phyloP scores from a whole-genome alignment of 2,329 filamentous ascomycete species.

The Sordariomycetes sp. region DNA sequence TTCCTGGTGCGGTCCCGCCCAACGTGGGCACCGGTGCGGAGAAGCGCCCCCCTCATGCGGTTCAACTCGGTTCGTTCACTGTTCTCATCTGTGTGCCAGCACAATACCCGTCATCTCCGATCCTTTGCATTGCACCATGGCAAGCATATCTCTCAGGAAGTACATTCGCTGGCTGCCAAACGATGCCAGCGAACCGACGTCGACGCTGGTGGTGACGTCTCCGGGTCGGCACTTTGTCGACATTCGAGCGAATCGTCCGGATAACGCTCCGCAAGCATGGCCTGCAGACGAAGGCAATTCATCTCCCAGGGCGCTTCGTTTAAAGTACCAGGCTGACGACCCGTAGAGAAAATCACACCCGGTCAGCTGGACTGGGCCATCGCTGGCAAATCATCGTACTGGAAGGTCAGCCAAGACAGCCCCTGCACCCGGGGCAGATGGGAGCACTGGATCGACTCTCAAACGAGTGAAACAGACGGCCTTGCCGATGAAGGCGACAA shows the following conservation, averaged over 20 bases:
- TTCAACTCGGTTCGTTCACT: too few species aligned
- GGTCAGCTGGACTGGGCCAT: conserved; percentile 56
- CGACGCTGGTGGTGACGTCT: conserved; percentile 56
- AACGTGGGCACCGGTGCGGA: too few species aligned
- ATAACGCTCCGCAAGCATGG: conserved; percentile 8
- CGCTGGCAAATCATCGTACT: conserved; percentile 41
- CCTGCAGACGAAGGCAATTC: conserved; percentile 2
- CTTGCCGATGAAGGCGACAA: conserved; percentile 49
- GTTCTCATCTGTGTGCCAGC: too few species aligned
- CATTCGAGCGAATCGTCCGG: conserved; percentile 39
- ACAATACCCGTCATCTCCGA: too few species aligned
- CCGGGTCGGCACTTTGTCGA: conserved; percentile 49
- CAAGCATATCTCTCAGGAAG: conserved; percentile 46
- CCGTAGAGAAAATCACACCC: conserved; percentile 10
- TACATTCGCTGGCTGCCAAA: conserved; percentile 50
- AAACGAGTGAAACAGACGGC: conserved; percentile 24
- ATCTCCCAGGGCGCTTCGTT: neutral
- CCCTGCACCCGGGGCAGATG: conserved; percentile 32
- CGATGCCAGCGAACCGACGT: conserved; percentile 47
- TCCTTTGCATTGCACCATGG: too few species aligned
- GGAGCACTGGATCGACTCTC: conserved; percentile 52
- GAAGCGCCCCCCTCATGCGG: too few species aligned
- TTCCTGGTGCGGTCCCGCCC: too few species aligned
- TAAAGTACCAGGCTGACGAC: conserved; percentile 1
- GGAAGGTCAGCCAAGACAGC: conserved; percentile 15